Evolutionary conservation across 208 protist genomes (phyloP).

Genomic region (Leishmania braziliensis): DNA sequence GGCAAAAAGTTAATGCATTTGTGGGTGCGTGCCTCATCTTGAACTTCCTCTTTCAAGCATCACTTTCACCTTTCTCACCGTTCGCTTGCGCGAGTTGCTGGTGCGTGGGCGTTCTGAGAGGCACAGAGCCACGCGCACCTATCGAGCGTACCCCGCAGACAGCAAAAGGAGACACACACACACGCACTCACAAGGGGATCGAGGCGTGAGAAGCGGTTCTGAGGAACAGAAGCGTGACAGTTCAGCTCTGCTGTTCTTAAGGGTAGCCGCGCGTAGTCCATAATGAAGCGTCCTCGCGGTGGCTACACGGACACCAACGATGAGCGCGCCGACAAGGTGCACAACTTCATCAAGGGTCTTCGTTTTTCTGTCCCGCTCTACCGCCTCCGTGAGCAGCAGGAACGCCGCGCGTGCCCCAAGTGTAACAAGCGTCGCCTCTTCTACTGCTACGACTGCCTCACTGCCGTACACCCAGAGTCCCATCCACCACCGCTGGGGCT

Average conservation of each 20-base stretch:
- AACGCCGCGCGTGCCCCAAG: slow-evolving; percentile 69
- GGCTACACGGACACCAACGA: slow-evolving; percentile 72
- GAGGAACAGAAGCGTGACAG: neutral
- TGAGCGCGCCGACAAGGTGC: slow-evolving; percentile 52
- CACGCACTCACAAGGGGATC: neutral
- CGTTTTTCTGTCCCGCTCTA: slow-evolving; percentile 74
- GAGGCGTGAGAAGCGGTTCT: neutral
- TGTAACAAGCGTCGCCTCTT: slow-evolving; percentile 80
- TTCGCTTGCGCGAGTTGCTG: neutral
- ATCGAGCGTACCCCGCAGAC: neutral
- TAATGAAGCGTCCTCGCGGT: slow-evolving; percentile 69
- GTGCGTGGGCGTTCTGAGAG: neutral
- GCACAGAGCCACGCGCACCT: neutral
- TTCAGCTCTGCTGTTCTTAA: neutral
- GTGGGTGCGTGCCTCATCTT: neutral
- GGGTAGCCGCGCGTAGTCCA: neutral
- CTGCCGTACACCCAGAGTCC: slow-evolving; percentile 77
- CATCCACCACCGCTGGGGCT: slow-evolving; percentile 77
- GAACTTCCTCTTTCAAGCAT: neutral
- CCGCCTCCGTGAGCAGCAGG: slow-evolving; percentile 55
- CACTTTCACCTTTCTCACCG: neutral
- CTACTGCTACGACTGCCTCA: slow-evolving; percentile 93
- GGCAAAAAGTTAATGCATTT: neutral
- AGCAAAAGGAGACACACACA: neutral
- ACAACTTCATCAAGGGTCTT: slow-evolving; percentile 71